Base-by-base conservation (phyloP, 2,329 filamentous ascomycete genomes). In the Pleoardoris graminearum region DNA sequence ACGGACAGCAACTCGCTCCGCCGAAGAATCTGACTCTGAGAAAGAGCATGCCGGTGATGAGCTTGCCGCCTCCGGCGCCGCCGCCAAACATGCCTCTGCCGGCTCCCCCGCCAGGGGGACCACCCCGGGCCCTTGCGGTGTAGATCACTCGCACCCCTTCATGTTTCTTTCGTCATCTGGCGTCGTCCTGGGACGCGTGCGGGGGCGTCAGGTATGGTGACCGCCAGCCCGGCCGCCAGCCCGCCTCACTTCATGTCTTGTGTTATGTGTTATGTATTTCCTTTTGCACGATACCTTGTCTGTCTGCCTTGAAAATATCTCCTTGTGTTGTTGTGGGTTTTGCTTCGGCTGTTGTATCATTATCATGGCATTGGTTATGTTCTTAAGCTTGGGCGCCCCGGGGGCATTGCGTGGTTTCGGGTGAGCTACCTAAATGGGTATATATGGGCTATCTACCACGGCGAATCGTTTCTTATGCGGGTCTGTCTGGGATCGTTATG, bases 21-120 rank as follows among this genome's bases (percentile, higher is more conserved):
- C 48, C 56, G 10, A 66, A 63, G 33, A 51, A 46, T 6, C 55
- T 65, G 37, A 63, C 48, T 61, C 52, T 65, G 59, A 54, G 71
- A 53, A 62, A 61, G 8, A 73, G 67, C 16, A 72, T 78, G 55
- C 69, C 76, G 2, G 62, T 70, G 1, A 70, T 76, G 12, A 68
- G 70, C 1, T 60, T 79, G 2, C 76, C 76, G 2, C 77, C 77
- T 6, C 77, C 77, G 3, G 75, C 74, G 4, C 77, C 77, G 3
- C 77, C 77, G 19, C 77, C 77, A 49, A 70, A 65, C 11, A 73
- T 75, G 59, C 76, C 77, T n/a, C 58, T 79, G 19, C 77, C 77
- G n/a, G 55, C 66, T 10, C 70, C 70, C 32, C 74, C 74, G 6
- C 62, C 62, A 10, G 58, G 45, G 11, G 25, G 29, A 6, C 22